Conservation (phyloP, 164 flowering plant genomes). For the Houttuynia cordata region DNA sequence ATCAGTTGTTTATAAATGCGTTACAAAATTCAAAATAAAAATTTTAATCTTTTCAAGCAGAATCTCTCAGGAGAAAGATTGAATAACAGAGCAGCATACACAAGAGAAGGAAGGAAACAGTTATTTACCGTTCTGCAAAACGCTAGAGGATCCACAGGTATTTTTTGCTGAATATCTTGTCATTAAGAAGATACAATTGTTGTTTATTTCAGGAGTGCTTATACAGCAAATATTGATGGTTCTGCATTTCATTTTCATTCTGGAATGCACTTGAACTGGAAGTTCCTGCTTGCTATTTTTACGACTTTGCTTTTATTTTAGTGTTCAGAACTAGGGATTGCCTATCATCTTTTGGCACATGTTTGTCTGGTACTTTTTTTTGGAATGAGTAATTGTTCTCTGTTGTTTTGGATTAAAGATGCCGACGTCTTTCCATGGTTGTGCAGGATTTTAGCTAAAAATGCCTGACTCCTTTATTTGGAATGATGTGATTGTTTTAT, state of each 20-base stretch:
- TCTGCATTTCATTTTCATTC: background rate
- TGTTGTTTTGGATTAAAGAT: too few relatives aligned
- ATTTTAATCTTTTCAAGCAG: conserved; percentile 24
- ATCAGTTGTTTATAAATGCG: conserved; percentile 1
- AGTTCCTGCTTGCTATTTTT: too few relatives aligned
- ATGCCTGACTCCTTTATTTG: too few relatives aligned
- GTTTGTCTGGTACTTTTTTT: too few relatives aligned
- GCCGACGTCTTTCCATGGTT: too few relatives aligned
- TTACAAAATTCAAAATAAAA: background rate
- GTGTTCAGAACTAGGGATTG: too few relatives aligned
- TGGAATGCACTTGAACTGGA: background rate
- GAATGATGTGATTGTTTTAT: background rate
- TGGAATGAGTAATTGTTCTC: too few relatives aligned
- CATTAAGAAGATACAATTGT: background rate
- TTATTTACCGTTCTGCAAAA: conserved; percentile 94
- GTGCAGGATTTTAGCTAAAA: too few relatives aligned
- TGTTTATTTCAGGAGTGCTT: background rate
- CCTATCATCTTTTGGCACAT: too few relatives aligned
- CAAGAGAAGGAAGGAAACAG: conserved; percentile 95
- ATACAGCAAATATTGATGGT: background rate
- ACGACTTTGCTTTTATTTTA: too few relatives aligned
- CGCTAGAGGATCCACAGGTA: conserved; percentile 99
- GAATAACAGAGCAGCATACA: conserved; percentile 71
- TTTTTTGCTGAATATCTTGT: background rate
- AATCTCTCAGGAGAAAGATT: conserved; percentile 45